Base-by-base conservation (phyloP, 176 grass and related monocot species). In the Avena sativa region DNA sequence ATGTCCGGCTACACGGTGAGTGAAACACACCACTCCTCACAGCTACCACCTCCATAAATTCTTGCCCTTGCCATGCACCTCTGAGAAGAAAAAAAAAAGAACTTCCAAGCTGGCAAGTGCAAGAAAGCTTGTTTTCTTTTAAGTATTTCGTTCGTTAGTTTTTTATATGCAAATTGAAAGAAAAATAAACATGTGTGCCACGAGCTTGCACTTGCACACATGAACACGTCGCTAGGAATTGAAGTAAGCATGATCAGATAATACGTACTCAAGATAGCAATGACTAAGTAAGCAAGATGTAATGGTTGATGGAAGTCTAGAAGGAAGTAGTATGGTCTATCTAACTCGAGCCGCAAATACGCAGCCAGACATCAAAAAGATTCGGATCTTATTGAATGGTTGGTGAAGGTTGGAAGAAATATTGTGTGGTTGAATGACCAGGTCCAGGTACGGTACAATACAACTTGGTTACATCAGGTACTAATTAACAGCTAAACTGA, bases 1-100 rank as follows among this genome's bases (percentile, higher is more conserved):
- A 68, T 96, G 21, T 91, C 97, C 40, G 97, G 97, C 59, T 99
- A 99, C 80, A 88, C 97, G 81, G 97, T 99, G 87, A 90, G 82
- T 99, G 69, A 85, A 69, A 69, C 30, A 8, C 15, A 58, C 1
- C 59, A 38, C 47, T 63, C 74, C 58, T 64, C 46, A 20, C n/a
- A 21, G 51, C 0, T 13, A 4, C 5, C 8, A 12, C 28, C 25
- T 43, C 0, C 40, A 43, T 43, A 43, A 7, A 43, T 43, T 43
- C 5, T 43, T 43, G 40, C 40, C 40, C 5, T 43, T 43, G 40
- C 40, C 40, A 43, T 43, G 40, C 40, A 40, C 40, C 6, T 43
- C 38, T 43, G 15, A 44, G 2, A 71, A 71, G n/a, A 40, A 40
- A 19, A 28, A 28, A 2, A 28, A 44, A n/a, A 40, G 19, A 19